Conservation (phyloP, 768 basidiomycete genomes). For the Tulasnella sp. region DNA sequence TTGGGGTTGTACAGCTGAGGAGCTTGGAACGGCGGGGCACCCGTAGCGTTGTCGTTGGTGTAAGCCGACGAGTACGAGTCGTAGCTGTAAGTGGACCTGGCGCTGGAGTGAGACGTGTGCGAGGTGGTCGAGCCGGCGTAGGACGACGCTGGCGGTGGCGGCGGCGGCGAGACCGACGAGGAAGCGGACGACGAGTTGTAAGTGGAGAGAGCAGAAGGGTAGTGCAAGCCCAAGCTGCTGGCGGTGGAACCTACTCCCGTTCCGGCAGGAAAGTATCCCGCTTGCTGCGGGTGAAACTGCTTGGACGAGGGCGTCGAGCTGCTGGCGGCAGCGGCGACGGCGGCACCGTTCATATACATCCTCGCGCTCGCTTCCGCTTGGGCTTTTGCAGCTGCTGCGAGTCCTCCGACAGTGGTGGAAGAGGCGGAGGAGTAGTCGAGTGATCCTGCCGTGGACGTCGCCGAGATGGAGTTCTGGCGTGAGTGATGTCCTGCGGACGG, state of each 20-base stretch:
- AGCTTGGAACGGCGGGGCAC: slow-evolving; percentile 26
- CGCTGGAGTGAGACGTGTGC: neutral
- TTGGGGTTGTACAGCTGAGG: slow-evolving; percentile 23
- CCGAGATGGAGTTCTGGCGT: slow-evolving; percentile 7
- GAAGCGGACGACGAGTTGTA: slow-evolving; percentile 4
- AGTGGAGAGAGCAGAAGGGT: neutral
- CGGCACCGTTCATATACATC: slow-evolving; percentile 26
- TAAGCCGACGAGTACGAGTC: slow-evolving; percentile 8
- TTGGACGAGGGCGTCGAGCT: neutral
- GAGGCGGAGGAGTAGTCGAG: slow-evolving; percentile 5
- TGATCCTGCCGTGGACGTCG: slow-evolving; percentile 7
- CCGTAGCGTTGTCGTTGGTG: slow-evolving; percentile 12
- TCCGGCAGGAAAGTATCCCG: neutral
- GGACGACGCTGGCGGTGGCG: neutral
- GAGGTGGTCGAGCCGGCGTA: slow-evolving; percentile 14
- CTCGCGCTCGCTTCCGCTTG: slow-evolving; percentile 23
- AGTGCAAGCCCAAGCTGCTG: slow-evolving; percentile 8
- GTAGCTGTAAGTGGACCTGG: slow-evolving; percentile 12
- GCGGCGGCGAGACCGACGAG: neutral
- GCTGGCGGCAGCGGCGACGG: slow-evolving; percentile 18
- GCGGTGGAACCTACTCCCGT: neutral
- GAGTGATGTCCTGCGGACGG: neutral
- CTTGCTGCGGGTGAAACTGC: neutral
- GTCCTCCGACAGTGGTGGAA: slow-evolving; percentile 23
- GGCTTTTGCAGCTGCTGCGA: slow-evolving; percentile 17